A percentile compares a stretch with the other conserved stretches of the same genome.
These are phyloP conservation scores for Rhodocollybia butyracea DNA, from an alignment of 768 basidiomycete genomes.

Conservation along the genomic window DNA sequence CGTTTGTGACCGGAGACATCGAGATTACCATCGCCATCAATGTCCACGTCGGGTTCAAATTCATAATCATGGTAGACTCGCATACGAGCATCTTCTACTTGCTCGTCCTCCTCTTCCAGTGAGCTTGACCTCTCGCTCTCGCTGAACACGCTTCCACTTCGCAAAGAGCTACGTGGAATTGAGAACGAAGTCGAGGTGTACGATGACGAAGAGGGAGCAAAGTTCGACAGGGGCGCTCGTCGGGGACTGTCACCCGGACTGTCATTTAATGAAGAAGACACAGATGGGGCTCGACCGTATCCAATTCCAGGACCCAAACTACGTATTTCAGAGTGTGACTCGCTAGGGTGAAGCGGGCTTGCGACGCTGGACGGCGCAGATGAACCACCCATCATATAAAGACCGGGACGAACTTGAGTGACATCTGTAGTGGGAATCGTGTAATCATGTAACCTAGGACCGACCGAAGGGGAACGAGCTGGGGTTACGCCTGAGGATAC, in stretches of 20 bases:
- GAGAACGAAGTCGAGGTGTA: conserved; percentile 4
- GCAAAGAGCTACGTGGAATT: conserved; percentile 6
- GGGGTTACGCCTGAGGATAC: conserved; percentile 47
- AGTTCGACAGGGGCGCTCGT: background rate
- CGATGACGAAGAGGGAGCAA: background rate
- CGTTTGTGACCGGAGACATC: background rate
- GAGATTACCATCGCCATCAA: background rate
- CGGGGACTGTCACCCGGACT: background rate
- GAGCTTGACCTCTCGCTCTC: conserved; percentile 6
- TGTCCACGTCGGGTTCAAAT: conserved; percentile 3
- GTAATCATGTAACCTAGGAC: conserved; percentile 69
- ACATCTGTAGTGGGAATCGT: conserved; percentile 42
- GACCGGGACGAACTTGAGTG: conserved; percentile 60
- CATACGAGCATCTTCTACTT: background rate
- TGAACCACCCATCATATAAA: conserved; percentile 39
- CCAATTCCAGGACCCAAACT: conserved; percentile 6
- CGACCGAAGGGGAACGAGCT: conserved; percentile 29
- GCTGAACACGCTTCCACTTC: conserved; percentile 7
- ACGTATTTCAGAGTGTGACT: background rate
- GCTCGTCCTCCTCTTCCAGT: conserved; percentile 1
- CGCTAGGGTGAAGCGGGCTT: background rate
- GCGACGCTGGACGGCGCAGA: conserved; percentile 1
- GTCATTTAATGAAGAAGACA: conserved; percentile 1
- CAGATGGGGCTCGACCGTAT: background rate
- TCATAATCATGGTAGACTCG: conserved; percentile 9